Percentiles rank a stretch among this genome's conserved stretches.
These are phyloP conservation scores for Candida hispaniensis DNA, from an alignment of 805 yeast genomes.

Conservation along the genomic window DNA sequence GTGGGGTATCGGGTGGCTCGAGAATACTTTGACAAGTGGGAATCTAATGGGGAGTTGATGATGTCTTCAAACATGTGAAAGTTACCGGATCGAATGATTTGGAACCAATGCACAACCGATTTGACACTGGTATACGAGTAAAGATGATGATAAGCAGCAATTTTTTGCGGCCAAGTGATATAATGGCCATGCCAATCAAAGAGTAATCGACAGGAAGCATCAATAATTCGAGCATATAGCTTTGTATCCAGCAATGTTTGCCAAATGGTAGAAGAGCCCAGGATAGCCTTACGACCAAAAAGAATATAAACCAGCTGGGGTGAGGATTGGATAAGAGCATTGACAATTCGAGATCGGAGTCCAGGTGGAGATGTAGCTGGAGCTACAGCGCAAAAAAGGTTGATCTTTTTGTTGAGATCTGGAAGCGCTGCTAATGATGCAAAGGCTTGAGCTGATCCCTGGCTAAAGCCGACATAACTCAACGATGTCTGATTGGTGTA, in stretches of 20 bases:
- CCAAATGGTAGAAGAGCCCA: conserved; percentile 76
- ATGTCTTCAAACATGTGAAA: conserved; percentile 87
- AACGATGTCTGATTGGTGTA: conserved; percentile 38
- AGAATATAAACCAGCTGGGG: conserved; percentile 60
- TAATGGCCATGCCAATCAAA: conserved; percentile 74
- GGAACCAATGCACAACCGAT: conserved; percentile 93
- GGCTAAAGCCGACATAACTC: conserved; percentile 80
- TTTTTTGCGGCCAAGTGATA: conserved; percentile 62
- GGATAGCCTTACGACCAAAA: conserved; percentile 63
- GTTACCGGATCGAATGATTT: conserved; percentile 61
- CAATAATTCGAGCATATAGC: conserved; percentile 60
- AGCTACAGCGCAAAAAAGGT: conserved; percentile 66
- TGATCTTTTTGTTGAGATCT: conserved; percentile 44
- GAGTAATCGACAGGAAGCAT: conserved; percentile 50
- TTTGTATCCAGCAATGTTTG: conserved; percentile 67
- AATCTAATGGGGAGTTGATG: conserved; percentile 20
- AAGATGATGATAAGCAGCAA: conserved; percentile 72
- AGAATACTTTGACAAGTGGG: conserved; percentile 32
- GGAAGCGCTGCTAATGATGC: conserved; percentile 64
- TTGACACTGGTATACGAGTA: conserved; percentile 89
- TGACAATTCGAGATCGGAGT: conserved; percentile 62
- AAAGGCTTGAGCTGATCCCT: conserved; percentile 89
- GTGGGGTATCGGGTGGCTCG: conserved; percentile 55
- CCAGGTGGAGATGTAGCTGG: conserved; percentile 94
- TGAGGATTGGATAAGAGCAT: conserved; percentile 61